phyloP scores from a whole-genome alignment of 257 asterid genomes.

The Nyctanthes arbortristis region DNA sequence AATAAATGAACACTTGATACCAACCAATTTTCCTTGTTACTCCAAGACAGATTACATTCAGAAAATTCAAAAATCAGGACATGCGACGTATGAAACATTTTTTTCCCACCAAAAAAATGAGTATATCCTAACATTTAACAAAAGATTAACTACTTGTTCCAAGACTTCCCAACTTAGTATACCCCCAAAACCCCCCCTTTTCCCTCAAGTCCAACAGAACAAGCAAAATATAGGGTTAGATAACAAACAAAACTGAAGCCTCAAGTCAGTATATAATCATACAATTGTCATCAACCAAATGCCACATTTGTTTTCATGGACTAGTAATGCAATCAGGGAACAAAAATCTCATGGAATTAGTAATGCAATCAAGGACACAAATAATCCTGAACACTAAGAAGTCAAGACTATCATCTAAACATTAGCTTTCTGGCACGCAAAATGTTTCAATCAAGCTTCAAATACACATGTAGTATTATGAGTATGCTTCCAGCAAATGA shows the following conservation, averaged over 20 bases:
- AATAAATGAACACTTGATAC: background rate
- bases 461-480: no score
- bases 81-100: background rate
- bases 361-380: background rate
- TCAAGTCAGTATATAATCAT: no score
- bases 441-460: no score
- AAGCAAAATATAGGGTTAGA: background rate
- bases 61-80: background rate
- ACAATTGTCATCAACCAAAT: background rate
- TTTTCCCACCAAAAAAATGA: background rate
- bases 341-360: no score
- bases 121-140: background rate
- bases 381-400: background rate
- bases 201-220: background rate
- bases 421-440: background rate
- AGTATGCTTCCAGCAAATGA: background rate
- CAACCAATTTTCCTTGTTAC: background rate
- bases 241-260: background rate
- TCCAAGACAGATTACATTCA: background rate
- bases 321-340: background rate
- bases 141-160: background rate
- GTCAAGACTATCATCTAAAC: background rate
- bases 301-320: background rate
- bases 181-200: background rate
- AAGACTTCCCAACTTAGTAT: background rate